Conservation (phyloP, 2,329 filamentous ascomycete genomes). For the Fusarium clavum region DNA sequence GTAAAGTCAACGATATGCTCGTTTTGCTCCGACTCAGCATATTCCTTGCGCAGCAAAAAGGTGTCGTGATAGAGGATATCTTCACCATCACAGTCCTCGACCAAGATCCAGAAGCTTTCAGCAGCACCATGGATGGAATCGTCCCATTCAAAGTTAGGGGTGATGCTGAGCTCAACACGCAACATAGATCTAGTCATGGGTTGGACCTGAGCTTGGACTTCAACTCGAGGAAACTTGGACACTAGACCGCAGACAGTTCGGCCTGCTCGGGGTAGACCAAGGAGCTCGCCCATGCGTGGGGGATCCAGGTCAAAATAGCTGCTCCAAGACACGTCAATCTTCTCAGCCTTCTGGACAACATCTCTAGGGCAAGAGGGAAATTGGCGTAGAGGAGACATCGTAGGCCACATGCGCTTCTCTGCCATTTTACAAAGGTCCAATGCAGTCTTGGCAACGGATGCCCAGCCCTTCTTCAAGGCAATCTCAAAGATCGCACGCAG, state of each 20-base stretch:
- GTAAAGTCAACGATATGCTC: slow-evolving; percentile 97
- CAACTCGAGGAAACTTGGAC: slow-evolving; percentile 90
- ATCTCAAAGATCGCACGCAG: slow-evolving; percentile 97
- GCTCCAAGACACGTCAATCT: slow-evolving; percentile 92
- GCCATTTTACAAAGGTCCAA: slow-evolving; percentile 98
- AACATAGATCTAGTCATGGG: slow-evolving; percentile 95
- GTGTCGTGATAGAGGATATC: slow-evolving; percentile 95
- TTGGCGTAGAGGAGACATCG: slow-evolving; percentile 94
- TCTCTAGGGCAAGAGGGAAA: slow-evolving; percentile 86
- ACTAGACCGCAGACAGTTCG: slow-evolving; percentile 87
- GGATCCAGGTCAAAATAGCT: slow-evolving; percentile 97
- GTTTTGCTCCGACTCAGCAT: slow-evolving; percentile 84
- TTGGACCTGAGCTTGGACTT: slow-evolving; percentile 93
- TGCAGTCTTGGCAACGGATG: slow-evolving; percentile 90
- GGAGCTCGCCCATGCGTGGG: slow-evolving; percentile 92
- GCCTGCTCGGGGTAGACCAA: slow-evolving; percentile 90
- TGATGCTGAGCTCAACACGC: slow-evolving; percentile 88
- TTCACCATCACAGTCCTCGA: slow-evolving; percentile 97
- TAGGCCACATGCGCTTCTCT: slow-evolving; percentile 99
- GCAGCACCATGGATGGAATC: slow-evolving; percentile 86
- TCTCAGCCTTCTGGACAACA: slow-evolving; percentile 90
- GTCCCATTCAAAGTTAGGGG: slow-evolving; percentile 96
- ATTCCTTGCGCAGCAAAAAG: slow-evolving; percentile 91
- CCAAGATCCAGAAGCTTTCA: slow-evolving; percentile 96
- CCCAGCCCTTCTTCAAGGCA: slow-evolving; percentile 96